phyloP scores from a whole-genome alignment of 2,329 filamentous ascomycete genomes.

The Monosporascus sp. region DNA sequence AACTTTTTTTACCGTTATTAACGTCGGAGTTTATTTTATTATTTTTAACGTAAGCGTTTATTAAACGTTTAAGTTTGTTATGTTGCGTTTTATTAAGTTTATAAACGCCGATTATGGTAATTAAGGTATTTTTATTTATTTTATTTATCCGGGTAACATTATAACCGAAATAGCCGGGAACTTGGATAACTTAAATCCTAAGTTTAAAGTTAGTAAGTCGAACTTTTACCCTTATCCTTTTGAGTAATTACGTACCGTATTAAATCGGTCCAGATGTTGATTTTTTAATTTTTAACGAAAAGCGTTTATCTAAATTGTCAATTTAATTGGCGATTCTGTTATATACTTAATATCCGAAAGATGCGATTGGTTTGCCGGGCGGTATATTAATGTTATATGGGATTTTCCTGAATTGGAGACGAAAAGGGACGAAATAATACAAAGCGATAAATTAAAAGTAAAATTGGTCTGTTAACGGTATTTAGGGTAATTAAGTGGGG shows the following conservation, averaged over 20 bases:
- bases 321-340: constrained; percentile 24
- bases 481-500: too few relatives aligned
- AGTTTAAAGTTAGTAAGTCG: constrained; percentile 10
- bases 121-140: constrained; percentile 34
- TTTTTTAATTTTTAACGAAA: not conserved
- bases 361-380: constrained; percentile 27
- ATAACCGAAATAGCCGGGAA: constrained; percentile 27
- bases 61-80: constrained; percentile 38
- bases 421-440: constrained; percentile 23
- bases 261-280: not conserved
- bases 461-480: constrained; percentile 20
- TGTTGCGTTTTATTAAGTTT: constrained; percentile 41
- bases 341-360: constrained; percentile 24
- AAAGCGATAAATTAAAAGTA: constrained; percentile 23
- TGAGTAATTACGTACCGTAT: too few relatives aligned
- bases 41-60: constrained; percentile 32
- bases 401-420: constrained; percentile 31
- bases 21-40: constrained; percentile 32
- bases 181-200: not conserved
- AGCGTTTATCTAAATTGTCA: constrained; percentile 21
- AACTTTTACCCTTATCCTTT: not conserved
- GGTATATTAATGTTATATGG: constrained; percentile 35
- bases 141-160: constrained; percentile 38
- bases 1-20: constrained; percentile 38
- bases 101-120: constrained; percentile 35